Percentiles rank a stretch among this genome's conserved stretches.
These are phyloP conservation scores for Venturia carpophila DNA, from an alignment of 2,329 filamentous ascomycete species.

Conservation along the genomic window DNA sequence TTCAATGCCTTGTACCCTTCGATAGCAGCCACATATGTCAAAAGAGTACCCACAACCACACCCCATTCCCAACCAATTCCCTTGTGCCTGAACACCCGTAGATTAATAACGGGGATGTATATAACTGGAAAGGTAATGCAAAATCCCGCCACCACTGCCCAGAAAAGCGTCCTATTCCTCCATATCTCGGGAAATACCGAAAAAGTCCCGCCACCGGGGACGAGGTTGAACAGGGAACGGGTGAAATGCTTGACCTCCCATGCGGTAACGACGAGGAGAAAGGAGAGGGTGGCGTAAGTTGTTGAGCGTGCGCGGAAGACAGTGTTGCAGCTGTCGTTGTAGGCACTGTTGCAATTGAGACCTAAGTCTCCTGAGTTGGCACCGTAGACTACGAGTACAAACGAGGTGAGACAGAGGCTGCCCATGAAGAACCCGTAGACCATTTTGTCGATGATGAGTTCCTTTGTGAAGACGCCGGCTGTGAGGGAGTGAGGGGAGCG, in stretches of 20 bases:
- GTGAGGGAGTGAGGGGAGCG: constrained; percentile 60
- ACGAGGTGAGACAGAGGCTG: constrained; percentile 55
- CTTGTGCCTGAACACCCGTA: constrained; percentile 39
- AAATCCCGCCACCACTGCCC: constrained; percentile 36
- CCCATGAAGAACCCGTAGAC: constrained; percentile 76
- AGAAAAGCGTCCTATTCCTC: constrained; percentile 38
- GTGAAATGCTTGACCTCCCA: constrained; percentile 72
- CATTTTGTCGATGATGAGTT: constrained; percentile 71
- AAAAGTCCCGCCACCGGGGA: constrained; percentile 53
- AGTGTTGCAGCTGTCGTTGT: constrained; percentile 47
- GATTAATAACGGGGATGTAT: constrained; percentile 40
- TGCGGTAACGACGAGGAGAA: constrained; percentile 69
- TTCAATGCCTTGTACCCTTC: constrained; percentile 37
- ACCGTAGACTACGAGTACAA: constrained; percentile 56
- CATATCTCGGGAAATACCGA: constrained; percentile 43
- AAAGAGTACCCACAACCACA: constrained; percentile 34
- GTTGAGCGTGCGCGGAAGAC: constrained; percentile 69
- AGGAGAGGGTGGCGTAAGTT: constrained; percentile 63
- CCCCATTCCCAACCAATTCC: constrained; percentile 41
- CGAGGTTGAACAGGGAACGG: constrained; percentile 59
- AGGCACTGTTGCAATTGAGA: constrained; percentile 51
- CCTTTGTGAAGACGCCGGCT: constrained; percentile 66
- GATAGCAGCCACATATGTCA: constrained; percentile 35
- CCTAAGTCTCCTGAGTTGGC: constrained; percentile 54
- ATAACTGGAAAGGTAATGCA: constrained; percentile 38